These are phyloP conservation scores for Talaromyces sp. DNA, from an alignment of 2,329 filamentous ascomycete genomes.

Conservation along the genomic window DNA sequence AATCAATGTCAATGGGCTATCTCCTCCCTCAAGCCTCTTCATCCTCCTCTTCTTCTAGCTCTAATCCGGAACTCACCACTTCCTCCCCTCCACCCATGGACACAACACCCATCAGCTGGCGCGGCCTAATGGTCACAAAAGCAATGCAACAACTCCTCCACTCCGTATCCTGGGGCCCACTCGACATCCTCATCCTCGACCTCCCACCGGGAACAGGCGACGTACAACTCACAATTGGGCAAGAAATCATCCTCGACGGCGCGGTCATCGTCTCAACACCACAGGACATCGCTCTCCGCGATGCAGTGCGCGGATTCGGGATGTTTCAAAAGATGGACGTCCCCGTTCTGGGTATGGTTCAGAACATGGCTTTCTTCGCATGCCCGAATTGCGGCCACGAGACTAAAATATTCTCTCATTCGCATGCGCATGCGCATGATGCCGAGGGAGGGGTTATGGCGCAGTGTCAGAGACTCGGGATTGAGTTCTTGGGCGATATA, in stretches of 20 bases:
- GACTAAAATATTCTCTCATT: conserved; percentile 68
- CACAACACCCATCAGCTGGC: conserved; percentile 81
- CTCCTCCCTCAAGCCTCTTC: conserved; percentile 56
- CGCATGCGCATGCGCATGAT: conserved; percentile 19
- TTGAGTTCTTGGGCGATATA: conserved; percentile 83
- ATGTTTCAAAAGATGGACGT: conserved; percentile 87
- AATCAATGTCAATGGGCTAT: conserved; percentile 99
- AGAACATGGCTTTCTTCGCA: conserved; percentile 84
- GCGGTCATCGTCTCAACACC: conserved; percentile 84
- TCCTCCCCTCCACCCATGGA: conserved; percentile 37
- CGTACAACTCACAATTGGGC: conserved; percentile 92
- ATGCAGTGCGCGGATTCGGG: conserved; percentile 85
- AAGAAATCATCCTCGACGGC: conserved; percentile 87
- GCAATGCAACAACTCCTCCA: conserved; percentile 92
- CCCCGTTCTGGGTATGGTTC: conserved; percentile 75
- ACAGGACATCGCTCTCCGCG: conserved; percentile 86
- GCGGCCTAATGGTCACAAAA: conserved; percentile 96
- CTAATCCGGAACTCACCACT: conserved; percentile 23
- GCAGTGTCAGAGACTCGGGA: conserved; percentile 67
- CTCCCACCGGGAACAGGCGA: conserved; percentile 93
- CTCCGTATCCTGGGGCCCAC: conserved; percentile 86
- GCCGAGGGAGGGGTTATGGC: conserved; percentile 58
- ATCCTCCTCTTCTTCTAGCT: conserved; percentile 44
- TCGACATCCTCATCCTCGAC: conserved; percentile 87
- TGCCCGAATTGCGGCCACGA: conserved; percentile 74